Conservation (phyloP, 441 rosid species). For the Rhodomyrtus psidioides region DNA sequence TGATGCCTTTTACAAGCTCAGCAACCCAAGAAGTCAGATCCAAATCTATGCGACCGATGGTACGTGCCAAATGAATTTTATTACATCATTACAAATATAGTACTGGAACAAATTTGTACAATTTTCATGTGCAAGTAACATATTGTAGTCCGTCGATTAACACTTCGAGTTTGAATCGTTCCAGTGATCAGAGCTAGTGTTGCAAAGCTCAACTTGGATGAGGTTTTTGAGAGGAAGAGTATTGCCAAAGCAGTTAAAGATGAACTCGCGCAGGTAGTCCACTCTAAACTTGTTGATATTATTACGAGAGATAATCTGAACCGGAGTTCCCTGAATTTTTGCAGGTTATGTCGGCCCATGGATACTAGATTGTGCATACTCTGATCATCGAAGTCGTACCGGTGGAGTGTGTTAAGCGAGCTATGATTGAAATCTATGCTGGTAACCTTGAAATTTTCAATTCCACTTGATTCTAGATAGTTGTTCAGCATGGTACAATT, state of each 20-base stretch:
- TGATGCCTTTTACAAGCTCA: constrained; percentile 51
- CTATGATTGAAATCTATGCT: background rate
- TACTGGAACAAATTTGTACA: background rate
- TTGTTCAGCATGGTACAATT: no score
- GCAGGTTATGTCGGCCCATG: background rate
- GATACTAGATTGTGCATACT: background rate
- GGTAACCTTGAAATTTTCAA: background rate
- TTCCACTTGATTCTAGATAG: background rate
- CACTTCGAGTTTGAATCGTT: background rate
- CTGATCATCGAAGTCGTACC: background rate
- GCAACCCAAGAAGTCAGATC: constrained; percentile 47
- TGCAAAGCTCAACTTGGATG: constrained; percentile 46
- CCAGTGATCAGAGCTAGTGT: constrained; percentile 53
- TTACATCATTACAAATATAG: no score
- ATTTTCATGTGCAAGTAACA: background rate
- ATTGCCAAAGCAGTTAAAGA: constrained; percentile 54
- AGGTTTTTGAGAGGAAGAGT: constrained; percentile 51
- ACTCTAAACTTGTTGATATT: background rate
- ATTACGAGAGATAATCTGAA: background rate
- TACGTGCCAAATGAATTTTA: no score
- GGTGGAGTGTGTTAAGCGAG: background rate
- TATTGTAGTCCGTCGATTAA: background rate
- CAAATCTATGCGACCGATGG: constrained; percentile 37
- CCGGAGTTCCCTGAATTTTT: background rate
- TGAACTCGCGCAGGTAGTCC: constrained; percentile 42